phyloP scores from a whole-genome alignment of 495 filamentous ascomycete genomes.

The Podospora conica region DNA sequence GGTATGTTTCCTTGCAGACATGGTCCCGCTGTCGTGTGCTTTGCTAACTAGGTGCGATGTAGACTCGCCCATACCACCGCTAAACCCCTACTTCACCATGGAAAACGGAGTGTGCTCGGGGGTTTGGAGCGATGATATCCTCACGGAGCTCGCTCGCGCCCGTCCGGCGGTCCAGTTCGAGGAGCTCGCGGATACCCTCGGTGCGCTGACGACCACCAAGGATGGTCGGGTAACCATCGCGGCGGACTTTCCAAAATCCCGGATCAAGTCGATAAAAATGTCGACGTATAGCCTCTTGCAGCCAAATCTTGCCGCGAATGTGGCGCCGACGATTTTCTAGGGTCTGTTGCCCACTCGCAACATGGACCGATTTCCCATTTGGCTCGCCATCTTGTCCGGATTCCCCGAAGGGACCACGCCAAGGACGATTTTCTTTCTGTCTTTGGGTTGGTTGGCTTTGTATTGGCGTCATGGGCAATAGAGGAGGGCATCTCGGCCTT shows the following conservation, averaged over 20 bases:
- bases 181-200: constrained; percentile 52
- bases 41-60: constrained; percentile 10
- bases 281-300: constrained; percentile 42
- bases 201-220: constrained; percentile 44
- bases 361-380: neutral
- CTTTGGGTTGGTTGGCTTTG: neutral
- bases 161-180: constrained; percentile 52
- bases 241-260: constrained; percentile 41
- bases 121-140: constrained; percentile 62
- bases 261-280: constrained; percentile 41
- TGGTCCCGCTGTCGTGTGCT: neutral
- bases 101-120: constrained; percentile 52
- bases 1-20: constrained; percentile 40
- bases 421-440: no score
- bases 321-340: neutral
- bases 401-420: no score
- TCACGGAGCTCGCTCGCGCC: constrained; percentile 46
- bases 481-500: neutral
- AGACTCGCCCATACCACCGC: constrained; percentile 50
- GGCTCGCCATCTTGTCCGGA: neutral
- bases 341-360: no score
- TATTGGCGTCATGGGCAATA: neutral
- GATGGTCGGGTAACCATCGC: constrained; percentile 45
- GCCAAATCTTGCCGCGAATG: constrained; percentile 22
- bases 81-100: constrained; percentile 64